Conservation (phyloP, 2,329 filamentous ascomycete species). For the Leptosphaerulina australis region DNA sequence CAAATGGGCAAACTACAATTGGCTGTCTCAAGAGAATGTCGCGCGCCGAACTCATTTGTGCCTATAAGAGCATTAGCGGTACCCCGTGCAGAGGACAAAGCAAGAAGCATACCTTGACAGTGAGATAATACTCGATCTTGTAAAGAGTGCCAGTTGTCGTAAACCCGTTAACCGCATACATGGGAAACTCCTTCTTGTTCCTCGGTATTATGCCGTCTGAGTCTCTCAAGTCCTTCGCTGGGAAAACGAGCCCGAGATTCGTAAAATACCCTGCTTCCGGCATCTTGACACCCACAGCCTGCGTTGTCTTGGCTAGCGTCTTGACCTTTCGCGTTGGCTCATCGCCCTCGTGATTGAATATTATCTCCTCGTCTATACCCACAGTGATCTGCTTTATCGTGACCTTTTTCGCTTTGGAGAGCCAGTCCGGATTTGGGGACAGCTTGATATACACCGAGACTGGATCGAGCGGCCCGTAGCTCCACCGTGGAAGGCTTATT, state of each 20-base stretch:
- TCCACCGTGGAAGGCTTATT: conserved; percentile 93
- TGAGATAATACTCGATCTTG: conserved; percentile 97
- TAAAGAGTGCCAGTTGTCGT: conserved; percentile 93
- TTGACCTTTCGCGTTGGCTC: conserved; percentile 91
- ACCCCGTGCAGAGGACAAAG: neutral
- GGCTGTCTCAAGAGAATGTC: conserved; percentile 89
- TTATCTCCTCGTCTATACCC: conserved; percentile 94
- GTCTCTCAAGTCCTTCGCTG: conserved; percentile 85
- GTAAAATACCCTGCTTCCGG: conserved; percentile 92
- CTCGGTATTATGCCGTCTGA: conserved; percentile 84
- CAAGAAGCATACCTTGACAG: conserved; percentile 76
- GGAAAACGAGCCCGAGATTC: conserved; percentile 88
- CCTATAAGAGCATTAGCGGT: conserved; percentile 64
- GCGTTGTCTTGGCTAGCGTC: conserved; percentile 81
- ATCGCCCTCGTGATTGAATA: conserved; percentile 97
- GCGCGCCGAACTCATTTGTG: conserved; percentile 82
- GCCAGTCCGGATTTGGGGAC: conserved; percentile 88
- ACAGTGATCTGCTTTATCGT: conserved; percentile 94
- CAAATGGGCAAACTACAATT: conserved; percentile 93
- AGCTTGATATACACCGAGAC: conserved; percentile 96
- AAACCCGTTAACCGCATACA: conserved; percentile 87
- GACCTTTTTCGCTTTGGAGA: conserved; percentile 86
- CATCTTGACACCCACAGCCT: conserved; percentile 80
- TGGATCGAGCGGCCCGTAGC: conserved; percentile 92
- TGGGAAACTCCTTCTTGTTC: conserved; percentile 84